Base-by-base conservation (phyloP, 192 early-diverging fungal genomes). In the Backusella macrospora region DNA sequence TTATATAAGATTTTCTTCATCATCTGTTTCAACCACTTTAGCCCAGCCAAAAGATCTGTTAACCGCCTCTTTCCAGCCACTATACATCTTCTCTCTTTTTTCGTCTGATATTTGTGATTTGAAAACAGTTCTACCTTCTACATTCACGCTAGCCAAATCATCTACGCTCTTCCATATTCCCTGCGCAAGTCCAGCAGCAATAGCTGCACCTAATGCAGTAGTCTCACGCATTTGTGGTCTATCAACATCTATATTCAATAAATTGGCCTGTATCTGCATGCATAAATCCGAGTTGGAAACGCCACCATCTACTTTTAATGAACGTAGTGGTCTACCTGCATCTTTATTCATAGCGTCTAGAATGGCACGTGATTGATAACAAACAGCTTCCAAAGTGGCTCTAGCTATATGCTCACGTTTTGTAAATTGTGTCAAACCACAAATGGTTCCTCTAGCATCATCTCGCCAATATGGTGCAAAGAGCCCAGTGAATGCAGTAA, bases 401-500 rank as follows among this genome's bases (percentile, higher is more conserved):
- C 96, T 86, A 21, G 90, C 88, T 75, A 98, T 87, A 76, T 98
- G 96, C 29, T 86, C 85, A 71, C 91, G 90, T 59, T 89, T 96
- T 18, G 95, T 92, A 72, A 90, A 96, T 75, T 95, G 94, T 0
- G 96, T 96, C 52, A 98, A 81, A 7, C 96, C 96, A 71, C 92
- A 86, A 39, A 98, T 92, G 70, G 86, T 88, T 37, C 92, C 95
- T 47, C 95, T 90, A 18, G 94, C 96, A 81, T 96, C 96, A 49
- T 91, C 89, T 42, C 94, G 83, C 96, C 96, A 98, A 82, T 98
- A 94, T 4, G 96, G 96, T 13, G 96, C 96, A 87, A 93, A 96
- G 18, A 98, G 86, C 0, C 96, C 96, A 46, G 89, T 90, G 78
- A 98, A 96, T 0, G 96, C 96, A 0, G 96, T 94, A 42, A 98